These are phyloP conservation scores for Cystoderma amianthinum DNA, from an alignment of 768 basidiomycete species.

Conservation along the genomic window DNA sequence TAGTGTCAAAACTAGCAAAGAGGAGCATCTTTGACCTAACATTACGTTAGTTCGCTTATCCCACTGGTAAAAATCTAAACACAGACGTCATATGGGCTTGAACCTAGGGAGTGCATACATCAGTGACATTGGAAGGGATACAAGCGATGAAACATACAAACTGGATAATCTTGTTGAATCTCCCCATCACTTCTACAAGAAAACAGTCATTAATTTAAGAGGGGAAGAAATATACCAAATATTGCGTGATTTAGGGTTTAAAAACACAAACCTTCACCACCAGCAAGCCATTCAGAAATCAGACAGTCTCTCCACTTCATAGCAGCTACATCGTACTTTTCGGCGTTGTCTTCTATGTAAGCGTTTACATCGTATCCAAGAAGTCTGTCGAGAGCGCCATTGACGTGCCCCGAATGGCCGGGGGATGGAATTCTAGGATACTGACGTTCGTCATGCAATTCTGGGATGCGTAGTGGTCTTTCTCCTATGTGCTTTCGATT, in stretches of 20 bases:
- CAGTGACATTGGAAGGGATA: neutral
- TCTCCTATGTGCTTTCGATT: no score
- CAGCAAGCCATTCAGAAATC: slow-evolving; percentile 47
- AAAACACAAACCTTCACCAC: slow-evolving; percentile 35
- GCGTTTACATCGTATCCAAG: slow-evolving; percentile 36
- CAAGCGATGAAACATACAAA: slow-evolving; percentile 14
- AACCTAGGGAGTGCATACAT: neutral
- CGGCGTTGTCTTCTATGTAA: slow-evolving; percentile 31
- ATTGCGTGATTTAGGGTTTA: neutral
- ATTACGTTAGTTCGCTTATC: neutral
- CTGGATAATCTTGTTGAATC: slow-evolving; percentile 35
- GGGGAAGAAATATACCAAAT: no score
- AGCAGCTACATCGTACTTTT: slow-evolving; percentile 34
- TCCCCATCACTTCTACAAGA: slow-evolving; percentile 30
- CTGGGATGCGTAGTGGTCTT: neutral
- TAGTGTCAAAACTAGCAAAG: slow-evolving; percentile 34
- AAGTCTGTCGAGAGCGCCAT: slow-evolving; percentile 25
- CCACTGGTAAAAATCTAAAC: neutral
- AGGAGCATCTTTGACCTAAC: slow-evolving; percentile 42
- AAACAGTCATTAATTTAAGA: neutral
- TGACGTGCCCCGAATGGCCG: neutral
- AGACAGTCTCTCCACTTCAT: slow-evolving; percentile 44
- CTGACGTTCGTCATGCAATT: neutral
- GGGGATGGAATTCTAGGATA: neutral
- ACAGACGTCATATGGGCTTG: slow-evolving; percentile 8